A percentile compares a stretch with the other conserved stretches of the same genome.
These are phyloP conservation scores for Sodiomyces alkalinus DNA, from an alignment of 2,329 filamentous ascomycete genomes.

Conservation along the genomic window DNA sequence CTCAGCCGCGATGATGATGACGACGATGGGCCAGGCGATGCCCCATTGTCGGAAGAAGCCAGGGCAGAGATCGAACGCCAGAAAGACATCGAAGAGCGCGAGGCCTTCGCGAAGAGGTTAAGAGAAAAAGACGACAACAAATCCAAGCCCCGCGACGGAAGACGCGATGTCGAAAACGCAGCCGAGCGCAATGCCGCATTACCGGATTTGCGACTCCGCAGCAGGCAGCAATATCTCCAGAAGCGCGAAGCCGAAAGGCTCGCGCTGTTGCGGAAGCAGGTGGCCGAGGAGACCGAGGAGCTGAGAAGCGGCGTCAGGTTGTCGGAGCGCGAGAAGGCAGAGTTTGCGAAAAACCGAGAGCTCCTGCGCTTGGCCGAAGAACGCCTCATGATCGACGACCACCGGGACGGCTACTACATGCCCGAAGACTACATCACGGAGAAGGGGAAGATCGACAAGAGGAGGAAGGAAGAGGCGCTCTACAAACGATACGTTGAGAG, in stretches of 20 bases:
- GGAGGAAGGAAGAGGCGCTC: constrained; percentile 76
- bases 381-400: constrained; percentile 74
- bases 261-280: constrained; percentile 75
- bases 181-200: constrained; percentile 56
- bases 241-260: constrained; percentile 82
- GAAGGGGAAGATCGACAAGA: constrained; percentile 75
- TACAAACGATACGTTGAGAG: constrained; percentile 83
- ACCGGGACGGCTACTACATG: constrained; percentile 81
- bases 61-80: constrained; percentile 41
- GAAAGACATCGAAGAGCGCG: constrained; percentile 58
- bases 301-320: constrained; percentile 60
- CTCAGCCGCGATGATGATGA: constrained; percentile 38
- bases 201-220: constrained; percentile 66
- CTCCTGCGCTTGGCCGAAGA: constrained; percentile 71
- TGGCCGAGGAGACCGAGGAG: constrained; percentile 76
- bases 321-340: constrained; percentile 64
- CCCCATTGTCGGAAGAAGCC: constrained; percentile 44
- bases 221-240: constrained; percentile 82
- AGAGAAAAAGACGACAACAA: constrained; percentile 55
- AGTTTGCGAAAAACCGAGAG: constrained; percentile 82
- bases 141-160: constrained; percentile 50
- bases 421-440: constrained; percentile 93
- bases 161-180: constrained; percentile 45
- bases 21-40: constrained; percentile 10
- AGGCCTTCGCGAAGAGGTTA: constrained; percentile 65